A percentile compares a stretch with the other conserved stretches of the same genome.
These are phyloP conservation scores for Penicillium occitanis DNA, from an alignment of 2,329 filamentous ascomycete genomes.

Conservation along the genomic window DNA sequence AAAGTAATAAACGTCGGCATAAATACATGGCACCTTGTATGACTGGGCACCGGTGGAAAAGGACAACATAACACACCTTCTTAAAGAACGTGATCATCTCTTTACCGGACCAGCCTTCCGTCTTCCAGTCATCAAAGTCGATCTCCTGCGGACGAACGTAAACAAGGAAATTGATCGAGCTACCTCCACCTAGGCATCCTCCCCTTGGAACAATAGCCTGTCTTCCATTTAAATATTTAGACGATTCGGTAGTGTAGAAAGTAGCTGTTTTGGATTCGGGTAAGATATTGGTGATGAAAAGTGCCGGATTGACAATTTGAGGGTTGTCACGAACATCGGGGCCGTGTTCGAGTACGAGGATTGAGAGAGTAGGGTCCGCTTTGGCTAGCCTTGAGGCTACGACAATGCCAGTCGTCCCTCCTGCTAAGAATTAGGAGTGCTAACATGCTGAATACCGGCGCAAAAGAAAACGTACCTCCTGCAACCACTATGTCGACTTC, in stretches of 20 bases:
- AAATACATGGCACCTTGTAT: neutral
- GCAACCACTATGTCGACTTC: neutral
- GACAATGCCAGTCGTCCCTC: constrained; percentile 9
- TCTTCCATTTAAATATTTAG: neutral
- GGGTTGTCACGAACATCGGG: constrained; percentile 10
- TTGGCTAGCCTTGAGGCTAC: constrained; percentile 16
- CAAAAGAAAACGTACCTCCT: neutral
- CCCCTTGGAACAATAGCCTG: neutral
- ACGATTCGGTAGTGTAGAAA: neutral
- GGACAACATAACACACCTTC: constrained; percentile 1
- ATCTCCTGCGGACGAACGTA: constrained; percentile 13
- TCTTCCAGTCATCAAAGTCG: constrained; percentile 12
- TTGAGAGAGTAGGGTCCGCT: constrained; percentile 4
- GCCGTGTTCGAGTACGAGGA: constrained; percentile 10
- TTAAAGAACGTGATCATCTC: constrained; percentile 12
- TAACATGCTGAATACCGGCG: neutral
- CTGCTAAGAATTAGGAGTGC: neutral
- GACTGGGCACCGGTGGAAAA: neutral
- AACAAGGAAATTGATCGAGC: constrained; percentile 15
- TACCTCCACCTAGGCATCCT: constrained; percentile 10
- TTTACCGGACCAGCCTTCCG: constrained; percentile 10
- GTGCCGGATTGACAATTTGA: neutral
- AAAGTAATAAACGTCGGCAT: neutral
- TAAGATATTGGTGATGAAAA: constrained; percentile 2
- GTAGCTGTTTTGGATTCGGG: constrained; percentile 5